Percentiles rank a stretch among this genome's conserved stretches.
phyloP scores from a whole-genome alignment of 192 early-diverging fungal species.

The Fimicolochytrium jonesii region DNA sequence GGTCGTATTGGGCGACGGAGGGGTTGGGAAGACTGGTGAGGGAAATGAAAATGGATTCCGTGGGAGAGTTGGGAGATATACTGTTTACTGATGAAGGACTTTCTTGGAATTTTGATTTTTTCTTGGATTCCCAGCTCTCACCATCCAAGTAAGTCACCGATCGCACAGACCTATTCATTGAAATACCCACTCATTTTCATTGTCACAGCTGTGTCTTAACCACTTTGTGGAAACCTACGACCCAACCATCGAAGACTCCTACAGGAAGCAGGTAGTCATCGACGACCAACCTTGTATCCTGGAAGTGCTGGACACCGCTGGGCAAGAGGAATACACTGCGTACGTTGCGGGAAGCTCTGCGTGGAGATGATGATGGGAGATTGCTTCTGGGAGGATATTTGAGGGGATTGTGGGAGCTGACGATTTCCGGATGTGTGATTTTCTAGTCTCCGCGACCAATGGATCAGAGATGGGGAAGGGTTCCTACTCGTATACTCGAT shows the following conservation, averaged over 20 bases:
- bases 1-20: constrained; percentile 51
- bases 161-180: background rate
- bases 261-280: constrained; percentile 91
- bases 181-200: background rate
- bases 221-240: constrained; percentile 68
- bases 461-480: constrained; percentile 94
- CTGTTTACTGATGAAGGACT: too few species aligned
- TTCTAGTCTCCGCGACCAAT: constrained; percentile 81
- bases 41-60: background rate
- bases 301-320: constrained; percentile 93
- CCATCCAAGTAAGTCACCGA: constrained; percentile 31
- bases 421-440: background rate
- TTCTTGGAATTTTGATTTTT: background rate
- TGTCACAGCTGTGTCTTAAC: constrained; percentile 41
- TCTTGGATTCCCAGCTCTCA: constrained; percentile 23
- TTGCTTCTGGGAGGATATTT: too few species aligned
- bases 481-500: constrained; percentile 93
- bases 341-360: too few species aligned
- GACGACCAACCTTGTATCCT: constrained; percentile 83
- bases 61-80: background rate
- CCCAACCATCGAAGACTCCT: constrained; percentile 98
- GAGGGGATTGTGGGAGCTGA: too few species aligned
- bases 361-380: background rate
- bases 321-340: constrained; percentile 91
- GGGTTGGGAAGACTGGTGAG: constrained; percentile 50